Percentiles rank a stretch among this genome's conserved stretches.
Conservation (phyloP, 2,329 filamentous ascomycete species). For the Aspergillus ibericus region DNA sequence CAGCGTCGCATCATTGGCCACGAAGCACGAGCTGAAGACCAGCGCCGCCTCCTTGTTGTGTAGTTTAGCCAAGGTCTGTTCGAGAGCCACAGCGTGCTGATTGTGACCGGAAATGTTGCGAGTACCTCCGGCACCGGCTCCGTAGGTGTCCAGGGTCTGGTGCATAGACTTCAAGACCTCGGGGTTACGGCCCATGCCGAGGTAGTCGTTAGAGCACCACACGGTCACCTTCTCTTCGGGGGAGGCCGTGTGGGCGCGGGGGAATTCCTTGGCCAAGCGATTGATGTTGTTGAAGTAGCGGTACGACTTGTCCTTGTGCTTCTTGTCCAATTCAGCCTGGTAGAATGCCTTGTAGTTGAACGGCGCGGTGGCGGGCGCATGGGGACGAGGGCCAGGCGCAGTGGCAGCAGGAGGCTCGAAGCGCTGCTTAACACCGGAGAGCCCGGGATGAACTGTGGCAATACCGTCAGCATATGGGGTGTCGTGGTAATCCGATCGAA, state of each 20-base stretch:
- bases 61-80: constrained; percentile 77
- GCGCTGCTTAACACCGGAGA: constrained; percentile 22
- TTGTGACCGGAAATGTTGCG: constrained; percentile 98
- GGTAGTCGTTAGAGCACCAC: constrained; percentile 99
- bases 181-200: constrained; percentile 93
- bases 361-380: constrained; percentile 54
- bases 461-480: background rate
- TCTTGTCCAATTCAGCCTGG: constrained; percentile 85
- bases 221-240: constrained; percentile 87
- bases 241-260: constrained; percentile 84
- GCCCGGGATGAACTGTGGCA: constrained; percentile 25
- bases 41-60: constrained; percentile 90
- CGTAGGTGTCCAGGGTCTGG: constrained; percentile 89
- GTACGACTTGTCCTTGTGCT: constrained; percentile 99
- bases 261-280: constrained; percentile 92
- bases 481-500: background rate
- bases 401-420: constrained; percentile 26
- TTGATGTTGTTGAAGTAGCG: constrained; percentile 99
- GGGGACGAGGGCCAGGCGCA: constrained; percentile 46
- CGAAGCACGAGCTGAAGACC: constrained; percentile 97
- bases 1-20: constrained; percentile 95
- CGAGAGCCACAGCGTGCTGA: constrained; percentile 82
- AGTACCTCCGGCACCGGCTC: constrained; percentile 91
- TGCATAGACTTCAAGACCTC: constrained; percentile 90
- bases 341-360: constrained; percentile 96